Percentiles rank a stretch among this genome's conserved stretches.
Evolutionary conservation across 306 rosid genomes (phyloP).

Genomic region (Vigna trinervia): DNA sequence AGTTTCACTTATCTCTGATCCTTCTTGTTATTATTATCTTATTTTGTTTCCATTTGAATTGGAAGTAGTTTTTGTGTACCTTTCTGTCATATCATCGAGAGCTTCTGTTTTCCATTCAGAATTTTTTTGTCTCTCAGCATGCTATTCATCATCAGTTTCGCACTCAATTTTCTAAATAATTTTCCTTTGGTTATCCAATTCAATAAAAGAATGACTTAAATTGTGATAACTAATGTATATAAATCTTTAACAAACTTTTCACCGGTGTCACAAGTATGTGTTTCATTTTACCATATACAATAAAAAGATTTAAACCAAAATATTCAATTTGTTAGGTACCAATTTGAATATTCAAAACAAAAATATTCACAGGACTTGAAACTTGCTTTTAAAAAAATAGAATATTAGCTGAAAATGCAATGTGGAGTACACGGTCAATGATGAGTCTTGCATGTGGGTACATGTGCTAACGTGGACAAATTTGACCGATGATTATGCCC

Average conservation of each 20-base stretch:
- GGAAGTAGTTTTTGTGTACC: conserved; percentile 1
- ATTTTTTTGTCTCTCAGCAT: not conserved
- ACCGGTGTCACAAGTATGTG: too few relatives aligned
- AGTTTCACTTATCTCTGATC: conserved; percentile 26
- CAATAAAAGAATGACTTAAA: not conserved
- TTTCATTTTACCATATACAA: too few relatives aligned
- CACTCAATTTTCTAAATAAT: not conserved
- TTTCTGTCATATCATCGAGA: conserved; percentile 25
- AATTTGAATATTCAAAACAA: too few relatives aligned
- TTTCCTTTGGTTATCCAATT: not conserved
- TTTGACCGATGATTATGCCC: conserved; percentile 39
- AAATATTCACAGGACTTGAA: too few relatives aligned
- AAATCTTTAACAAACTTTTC: too few relatives aligned
- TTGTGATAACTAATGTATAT: too few relatives aligned
- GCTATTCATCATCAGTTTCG: not conserved
- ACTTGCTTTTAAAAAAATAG: too few relatives aligned
- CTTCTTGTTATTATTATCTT: not conserved
- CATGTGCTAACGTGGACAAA: conserved; percentile 41
- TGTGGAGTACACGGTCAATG: not conserved
- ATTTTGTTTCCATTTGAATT: conserved; percentile 23
- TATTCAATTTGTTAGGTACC: too few relatives aligned
- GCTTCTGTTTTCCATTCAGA: conserved; percentile 27
- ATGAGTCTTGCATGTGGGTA: conserved; percentile 33
- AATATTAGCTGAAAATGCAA: not conserved
- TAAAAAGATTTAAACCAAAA: too few relatives aligned